A percentile compares a stretch with the other conserved stretches of the same genome.
These are phyloP conservation scores for Erythrobasidium hasegawianum DNA, from an alignment of 1,284 basidiomycete genomes.

Conservation along the genomic window DNA sequence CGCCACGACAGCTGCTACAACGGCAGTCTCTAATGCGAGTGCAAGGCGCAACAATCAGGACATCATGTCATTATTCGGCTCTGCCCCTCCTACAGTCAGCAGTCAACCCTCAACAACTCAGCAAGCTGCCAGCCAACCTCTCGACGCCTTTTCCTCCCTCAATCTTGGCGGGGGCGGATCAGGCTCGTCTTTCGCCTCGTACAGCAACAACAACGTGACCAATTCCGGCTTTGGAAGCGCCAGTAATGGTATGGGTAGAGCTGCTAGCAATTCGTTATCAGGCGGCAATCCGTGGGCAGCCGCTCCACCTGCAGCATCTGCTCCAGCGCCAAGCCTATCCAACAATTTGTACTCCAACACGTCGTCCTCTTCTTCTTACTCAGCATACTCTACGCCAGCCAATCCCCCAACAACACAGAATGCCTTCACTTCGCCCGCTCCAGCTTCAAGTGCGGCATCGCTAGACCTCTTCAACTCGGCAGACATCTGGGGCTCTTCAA, in stretches of 20 bases:
- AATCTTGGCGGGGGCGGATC: slow-evolving; percentile 19
- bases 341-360: not conserved
- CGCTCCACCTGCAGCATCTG: not conserved
- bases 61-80: slow-evolving; percentile 72
- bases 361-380: not conserved
- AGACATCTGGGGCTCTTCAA: slow-evolving; percentile 28
- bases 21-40: slow-evolving; percentile 38
- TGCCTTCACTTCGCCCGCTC: slow-evolving; percentile 6
- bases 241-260: not conserved
- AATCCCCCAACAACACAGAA: slow-evolving; percentile 6
- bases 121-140: not conserved
- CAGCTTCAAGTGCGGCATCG: not conserved
- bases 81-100: slow-evolving; percentile 3
- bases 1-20: slow-evolving; percentile 55
- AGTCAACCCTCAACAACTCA: not conserved
- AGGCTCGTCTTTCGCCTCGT: not conserved
- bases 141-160: slow-evolving; percentile 31
- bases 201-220: not conserved
- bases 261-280: slow-evolving; percentile 29
- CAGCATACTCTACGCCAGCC: not conserved
- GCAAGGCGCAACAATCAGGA: slow-evolving; percentile 75
- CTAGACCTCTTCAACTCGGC: slow-evolving; percentile 32
- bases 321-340: not conserved
- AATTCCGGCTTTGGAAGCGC: not conserved
- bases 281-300: slow-evolving; percentile 31